Evolutionary conservation across 2,329 filamentous ascomycete species (phyloP), one percentile per base, ranked within the genome.

Genomic region (Ophiostoma sp.): DNA sequence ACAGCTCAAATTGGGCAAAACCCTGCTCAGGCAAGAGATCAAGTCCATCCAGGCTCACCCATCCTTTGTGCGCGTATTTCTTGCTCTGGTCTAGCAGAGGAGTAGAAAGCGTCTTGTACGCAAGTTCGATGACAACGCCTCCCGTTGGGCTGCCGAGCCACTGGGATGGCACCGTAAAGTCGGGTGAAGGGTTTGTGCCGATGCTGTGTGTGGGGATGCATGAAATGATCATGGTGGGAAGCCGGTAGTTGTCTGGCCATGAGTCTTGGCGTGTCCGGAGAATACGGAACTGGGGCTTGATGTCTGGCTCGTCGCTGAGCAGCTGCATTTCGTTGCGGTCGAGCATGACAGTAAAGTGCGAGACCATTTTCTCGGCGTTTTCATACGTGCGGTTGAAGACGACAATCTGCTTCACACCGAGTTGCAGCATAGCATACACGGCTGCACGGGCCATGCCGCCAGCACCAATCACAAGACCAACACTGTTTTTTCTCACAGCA

Each of bases 21-120:
- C 88, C 89, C 79, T 92, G 89, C 76, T 92, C 90, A 1, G 87
- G 85, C 11, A 93, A 80, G 60, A 91, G 84, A 72, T 91, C 89
- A 5, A 92, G 78, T 0, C 89, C 89, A 73, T 92, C 88, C 67
- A 91, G 84, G 64, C 89, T 82, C 0, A 90, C 86, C 89, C 89
- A 93, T 60, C 87, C 80, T 71, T 82, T 81, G 64, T 83, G 79
- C 64, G 83, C 80, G 73, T 83, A 77, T 71, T 82, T 79, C 6
- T 78, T 75, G 38, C 91, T 85, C 73, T 92, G 89, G 58, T 82
- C 80, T 42, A 91, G 82, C 0, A 92, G 78, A 0, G 89, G 87
- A 0, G 89, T 92, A 64, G 88, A 81, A 12, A 90, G 81, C 1
- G 89, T 88, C 73, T 89, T 86, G 75, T 92, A 92, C 5, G 89